Percentiles rank a stretch among this genome's conserved stretches.
Evolutionary conservation across 805 yeast genomes (phyloP).

Genomic region (Saturnispora diversa): DNA sequence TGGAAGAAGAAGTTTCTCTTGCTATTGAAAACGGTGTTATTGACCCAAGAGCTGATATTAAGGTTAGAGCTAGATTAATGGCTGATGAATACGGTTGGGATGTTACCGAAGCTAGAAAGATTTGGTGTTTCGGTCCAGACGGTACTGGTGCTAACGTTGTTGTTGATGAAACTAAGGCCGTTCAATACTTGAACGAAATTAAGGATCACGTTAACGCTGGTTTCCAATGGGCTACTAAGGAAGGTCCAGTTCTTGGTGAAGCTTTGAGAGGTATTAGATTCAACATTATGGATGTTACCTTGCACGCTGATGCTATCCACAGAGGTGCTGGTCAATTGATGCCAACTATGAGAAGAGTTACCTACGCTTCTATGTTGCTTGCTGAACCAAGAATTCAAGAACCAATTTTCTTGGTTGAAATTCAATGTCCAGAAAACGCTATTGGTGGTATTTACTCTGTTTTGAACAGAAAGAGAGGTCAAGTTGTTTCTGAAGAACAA

Average conservation of each 20-base stretch:
- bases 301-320: slow-evolving; percentile 99
- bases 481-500: slow-evolving; percentile 98
- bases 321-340: slow-evolving; percentile 99
- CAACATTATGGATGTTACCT: slow-evolving; percentile 97
- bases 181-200: slow-evolving; percentile 97
- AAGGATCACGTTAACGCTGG: slow-evolving; percentile 99
- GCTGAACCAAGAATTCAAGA: slow-evolving; percentile 99
- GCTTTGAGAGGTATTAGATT: slow-evolving; percentile 91
- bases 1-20: slow-evolving; percentile 82
- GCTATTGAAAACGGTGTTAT: slow-evolving; percentile 93
- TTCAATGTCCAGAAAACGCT: slow-evolving; percentile 98
- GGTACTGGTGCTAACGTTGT: slow-evolving; percentile 98
- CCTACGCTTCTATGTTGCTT: slow-evolving; percentile 95
- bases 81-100: slow-evolving; percentile 99
- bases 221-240: slow-evolving; percentile 99
- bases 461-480: slow-evolving; percentile 99
- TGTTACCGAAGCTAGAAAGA: slow-evolving; percentile 99
- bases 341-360: slow-evolving; percentile 99
- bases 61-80: slow-evolving; percentile 96
- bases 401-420: slow-evolving; percentile 98
- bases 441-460: slow-evolving; percentile 99
- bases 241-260: slow-evolving; percentile 99
- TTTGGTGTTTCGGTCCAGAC: slow-evolving; percentile 99
- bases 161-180: slow-evolving; percentile 99
- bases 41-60: slow-evolving; percentile 95